phyloP scores from a whole-genome alignment of 2,329 filamentous ascomycete species.

The Pseudogymnoascus sp. region DNA sequence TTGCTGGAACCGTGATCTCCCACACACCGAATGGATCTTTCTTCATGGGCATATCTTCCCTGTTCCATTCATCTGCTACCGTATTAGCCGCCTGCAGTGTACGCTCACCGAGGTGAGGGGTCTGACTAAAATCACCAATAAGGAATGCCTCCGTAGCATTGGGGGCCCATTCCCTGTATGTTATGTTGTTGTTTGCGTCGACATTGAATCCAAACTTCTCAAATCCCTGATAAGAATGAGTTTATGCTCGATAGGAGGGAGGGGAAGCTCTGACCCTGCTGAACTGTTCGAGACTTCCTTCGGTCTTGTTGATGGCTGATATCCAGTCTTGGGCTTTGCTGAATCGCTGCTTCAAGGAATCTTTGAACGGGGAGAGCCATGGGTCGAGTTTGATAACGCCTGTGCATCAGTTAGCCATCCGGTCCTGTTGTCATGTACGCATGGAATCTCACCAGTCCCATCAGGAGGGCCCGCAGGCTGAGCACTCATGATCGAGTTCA shows the following conservation, averaged over 20 bases:
- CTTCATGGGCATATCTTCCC: slow-evolving; percentile 75
- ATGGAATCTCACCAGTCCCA: slow-evolving; percentile 54
- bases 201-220: slow-evolving; percentile 84
- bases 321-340: slow-evolving; percentile 80
- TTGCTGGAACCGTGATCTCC: slow-evolving; percentile 68
- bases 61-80: slow-evolving; percentile 70
- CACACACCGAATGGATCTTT: slow-evolving; percentile 81
- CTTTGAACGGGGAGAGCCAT: slow-evolving; percentile 79
- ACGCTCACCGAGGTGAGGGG: slow-evolving; percentile 14
- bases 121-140: slow-evolving; percentile 84
- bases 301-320: slow-evolving; percentile 67
- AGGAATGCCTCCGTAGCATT: slow-evolving; percentile 78
- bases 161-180: slow-evolving; percentile 93
- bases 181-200: slow-evolving; percentile 71
- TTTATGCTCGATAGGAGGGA: slow-evolving; percentile 11
- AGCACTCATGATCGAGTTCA: slow-evolving; percentile 26
- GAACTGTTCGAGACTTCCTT: slow-evolving; percentile 89
- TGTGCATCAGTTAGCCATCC: slow-evolving; percentile 31
- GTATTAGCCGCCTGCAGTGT: slow-evolving; percentile 16
- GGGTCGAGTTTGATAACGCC: slow-evolving; percentile 84
- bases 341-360: slow-evolving; percentile 67
- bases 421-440: background rate
- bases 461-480: slow-evolving; percentile 50
- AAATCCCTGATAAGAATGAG: slow-evolving; percentile 52
- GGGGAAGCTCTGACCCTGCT: slow-evolving; percentile 52